These are phyloP conservation scores for Naganishia sp. DNA, from an alignment of 1,284 basidiomycete genomes.

Conservation along the genomic window DNA sequence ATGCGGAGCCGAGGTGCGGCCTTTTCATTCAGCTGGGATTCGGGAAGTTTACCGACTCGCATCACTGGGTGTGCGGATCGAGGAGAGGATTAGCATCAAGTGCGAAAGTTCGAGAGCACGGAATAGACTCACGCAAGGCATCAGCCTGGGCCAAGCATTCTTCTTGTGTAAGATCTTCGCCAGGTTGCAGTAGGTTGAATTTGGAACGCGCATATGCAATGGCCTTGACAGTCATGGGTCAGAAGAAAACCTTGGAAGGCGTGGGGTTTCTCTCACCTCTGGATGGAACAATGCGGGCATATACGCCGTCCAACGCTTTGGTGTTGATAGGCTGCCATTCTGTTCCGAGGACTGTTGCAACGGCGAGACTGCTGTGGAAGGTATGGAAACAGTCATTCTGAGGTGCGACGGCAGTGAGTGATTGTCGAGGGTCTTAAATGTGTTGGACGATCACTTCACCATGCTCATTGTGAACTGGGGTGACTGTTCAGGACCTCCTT, in stretches of 20 bases:
- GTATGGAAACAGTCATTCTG: slow-evolving; percentile 10
- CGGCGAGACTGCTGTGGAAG: neutral
- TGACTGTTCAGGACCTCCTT: neutral
- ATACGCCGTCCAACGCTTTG: slow-evolving; percentile 25
- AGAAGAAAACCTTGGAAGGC: neutral
- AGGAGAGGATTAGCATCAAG: neutral
- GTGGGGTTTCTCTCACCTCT: slow-evolving; percentile 8
- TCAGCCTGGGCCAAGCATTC: slow-evolving; percentile 40
- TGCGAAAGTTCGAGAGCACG: neutral
- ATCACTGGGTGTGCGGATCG: slow-evolving; percentile 34
- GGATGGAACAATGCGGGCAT: slow-evolving; percentile 25
- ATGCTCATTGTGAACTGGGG: too few species aligned
- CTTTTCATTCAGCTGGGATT: slow-evolving; percentile 30
- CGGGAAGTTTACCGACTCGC: slow-evolving; percentile 37
- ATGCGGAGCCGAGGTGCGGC: slow-evolving; percentile 36
- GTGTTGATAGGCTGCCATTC: neutral
- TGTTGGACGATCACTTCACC: neutral
- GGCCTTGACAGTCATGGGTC: slow-evolving; percentile 29
- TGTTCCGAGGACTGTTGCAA: neutral
- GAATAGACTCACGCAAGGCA: slow-evolving; percentile 37
- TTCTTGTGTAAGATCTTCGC: slow-evolving; percentile 38
- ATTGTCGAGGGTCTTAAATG: neutral
- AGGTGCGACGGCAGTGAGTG: neutral
- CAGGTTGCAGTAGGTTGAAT: slow-evolving; percentile 40
- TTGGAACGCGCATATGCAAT: slow-evolving; percentile 42